A percentile compares a stretch with the other conserved stretches of the same genome.
phyloP scores from a whole-genome alignment of 345 rosid genomes.

The Cochlearia excelsa region DNA sequence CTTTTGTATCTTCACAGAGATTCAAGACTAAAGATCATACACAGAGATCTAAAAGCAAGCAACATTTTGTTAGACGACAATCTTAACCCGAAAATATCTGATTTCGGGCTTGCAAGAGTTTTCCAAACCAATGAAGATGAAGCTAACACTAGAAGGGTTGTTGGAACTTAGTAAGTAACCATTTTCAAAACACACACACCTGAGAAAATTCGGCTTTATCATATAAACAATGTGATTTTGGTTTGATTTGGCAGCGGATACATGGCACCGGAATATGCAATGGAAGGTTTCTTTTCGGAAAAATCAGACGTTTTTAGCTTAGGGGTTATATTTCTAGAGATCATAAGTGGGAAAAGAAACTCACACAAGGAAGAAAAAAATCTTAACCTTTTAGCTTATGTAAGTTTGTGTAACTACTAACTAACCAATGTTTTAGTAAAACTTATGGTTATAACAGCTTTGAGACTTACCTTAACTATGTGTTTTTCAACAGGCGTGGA shows the following conservation, averaged over 20 bases:
- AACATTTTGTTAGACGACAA: conserved; percentile 53
- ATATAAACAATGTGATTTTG: neutral
- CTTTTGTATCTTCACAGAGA: conserved; percentile 50
- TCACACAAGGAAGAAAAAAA: conserved; percentile 32
- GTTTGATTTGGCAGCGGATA: conserved; percentile 39
- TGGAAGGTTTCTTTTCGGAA: conserved; percentile 43
- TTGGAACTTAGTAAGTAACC: conserved; percentile 45
- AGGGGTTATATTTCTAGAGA: conserved; percentile 46
- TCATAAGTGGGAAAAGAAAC: conserved; percentile 45
- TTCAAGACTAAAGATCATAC: conserved; percentile 50
- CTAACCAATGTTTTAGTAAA: neutral
- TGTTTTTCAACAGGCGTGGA: conserved; percentile 39
- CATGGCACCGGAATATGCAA: conserved; percentile 52
- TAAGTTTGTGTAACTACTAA: conserved; percentile 24
- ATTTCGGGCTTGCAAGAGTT: conserved; percentile 49
- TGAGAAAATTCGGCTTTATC: neutral
- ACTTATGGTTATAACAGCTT: conserved; percentile 15
- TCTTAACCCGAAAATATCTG: conserved; percentile 47
- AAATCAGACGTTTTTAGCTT: conserved; percentile 48
- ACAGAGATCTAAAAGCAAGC: conserved; percentile 49
- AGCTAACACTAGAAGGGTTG: conserved; percentile 44
- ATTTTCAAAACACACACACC: neutral
- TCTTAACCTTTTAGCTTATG: conserved; percentile 35
- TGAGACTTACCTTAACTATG: conserved; percentile 2
- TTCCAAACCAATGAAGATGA: conserved; percentile 40